Evolutionary conservation across 768 basidiomycete genomes (phyloP).

Genomic region (Mycena metata): DNA sequence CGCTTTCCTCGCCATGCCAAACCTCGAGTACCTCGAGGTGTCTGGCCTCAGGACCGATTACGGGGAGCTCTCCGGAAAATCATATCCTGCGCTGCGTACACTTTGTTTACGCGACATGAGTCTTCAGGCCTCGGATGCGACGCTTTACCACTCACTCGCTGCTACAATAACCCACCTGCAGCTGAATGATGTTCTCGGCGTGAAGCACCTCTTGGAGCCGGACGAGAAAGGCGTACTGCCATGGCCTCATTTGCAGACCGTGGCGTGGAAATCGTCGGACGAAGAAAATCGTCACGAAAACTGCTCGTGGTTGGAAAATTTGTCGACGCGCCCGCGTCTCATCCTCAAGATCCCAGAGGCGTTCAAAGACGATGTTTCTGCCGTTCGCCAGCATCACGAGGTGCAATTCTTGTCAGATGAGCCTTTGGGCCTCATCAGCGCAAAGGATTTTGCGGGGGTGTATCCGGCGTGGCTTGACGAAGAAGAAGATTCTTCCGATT

Average conservation of each 20-base stretch:
- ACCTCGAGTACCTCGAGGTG: constrained; percentile 51
- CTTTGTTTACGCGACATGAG: constrained; percentile 31
- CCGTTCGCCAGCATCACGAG: neutral
- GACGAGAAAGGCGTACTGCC: constrained; percentile 11
- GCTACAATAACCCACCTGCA: constrained; percentile 30
- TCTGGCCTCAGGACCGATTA: constrained; percentile 34
- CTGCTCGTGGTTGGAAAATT: constrained; percentile 10
- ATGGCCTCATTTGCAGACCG: constrained; percentile 28
- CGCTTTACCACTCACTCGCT: constrained; percentile 31
- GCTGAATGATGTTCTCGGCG: constrained; percentile 17
- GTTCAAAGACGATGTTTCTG: neutral
- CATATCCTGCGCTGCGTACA: constrained; percentile 17
- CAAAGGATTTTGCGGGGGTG: constrained; percentile 14
- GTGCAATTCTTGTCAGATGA: constrained; percentile 20
- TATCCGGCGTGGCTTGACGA: constrained; percentile 17
- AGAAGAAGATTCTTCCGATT: constrained; percentile 16
- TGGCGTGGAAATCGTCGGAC: constrained; percentile 6
- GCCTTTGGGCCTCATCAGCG: constrained; percentile 14
- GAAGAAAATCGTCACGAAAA: neutral
- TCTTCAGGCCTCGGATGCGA: constrained; percentile 1
- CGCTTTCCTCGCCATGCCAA: constrained; percentile 40
- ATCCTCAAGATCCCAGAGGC: constrained; percentile 9
- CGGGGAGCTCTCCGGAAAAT: constrained; percentile 33
- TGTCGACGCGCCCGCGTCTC: constrained; percentile 15
- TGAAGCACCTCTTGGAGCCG: constrained; percentile 1